Percentiles rank a stretch among this genome's conserved stretches.
These are phyloP conservation scores for Globisporangium viniferum DNA, from an alignment of 352 stramenopile species.

Conservation along the genomic window DNA sequence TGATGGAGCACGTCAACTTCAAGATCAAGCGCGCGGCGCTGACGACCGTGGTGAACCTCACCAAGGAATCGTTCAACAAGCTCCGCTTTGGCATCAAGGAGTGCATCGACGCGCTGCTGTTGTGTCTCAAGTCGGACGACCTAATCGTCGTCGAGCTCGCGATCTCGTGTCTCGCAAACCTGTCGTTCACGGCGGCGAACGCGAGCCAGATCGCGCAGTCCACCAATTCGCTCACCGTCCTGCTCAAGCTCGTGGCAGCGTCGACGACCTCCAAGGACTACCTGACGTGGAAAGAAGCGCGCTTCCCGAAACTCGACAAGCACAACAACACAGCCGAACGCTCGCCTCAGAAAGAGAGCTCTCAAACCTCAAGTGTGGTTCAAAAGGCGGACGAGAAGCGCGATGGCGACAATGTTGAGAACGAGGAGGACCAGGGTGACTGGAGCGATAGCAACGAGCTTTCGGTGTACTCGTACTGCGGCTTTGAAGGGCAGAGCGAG, in stretches of 20 bases:
- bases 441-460: conserved; percentile 13
- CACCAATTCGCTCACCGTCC: conserved; percentile 28
- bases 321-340: neutral
- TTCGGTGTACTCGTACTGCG: conserved; percentile 7
- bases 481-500: conserved; percentile 19
- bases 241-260: conserved; percentile 50
- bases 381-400: conserved; percentile 1
- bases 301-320: conserved; percentile 20
- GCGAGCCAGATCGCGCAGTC: conserved; percentile 40
- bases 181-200: conserved; percentile 56
- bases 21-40: conserved; percentile 57
- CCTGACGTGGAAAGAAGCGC: conserved; percentile 46
- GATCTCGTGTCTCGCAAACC: conserved; percentile 57
- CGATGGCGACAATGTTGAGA: conserved; percentile 8
- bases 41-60: conserved; percentile 53
- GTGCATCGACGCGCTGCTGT: conserved; percentile 51
- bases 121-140: conserved; percentile 51
- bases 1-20: conserved; percentile 59
- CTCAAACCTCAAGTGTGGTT: neutral
- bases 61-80: conserved; percentile 80
- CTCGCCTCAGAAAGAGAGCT: conserved; percentile 13
- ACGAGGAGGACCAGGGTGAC: conserved; percentile 3
- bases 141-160: conserved; percentile 62
- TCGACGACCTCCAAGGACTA: conserved; percentile 45
- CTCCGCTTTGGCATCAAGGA: conserved; percentile 58